Percentiles rank a stretch among this genome's conserved stretches.
Evolutionary conservation across 2,329 filamentous ascomycete species (phyloP).

Genomic region (Neonectria coccinea): DNA sequence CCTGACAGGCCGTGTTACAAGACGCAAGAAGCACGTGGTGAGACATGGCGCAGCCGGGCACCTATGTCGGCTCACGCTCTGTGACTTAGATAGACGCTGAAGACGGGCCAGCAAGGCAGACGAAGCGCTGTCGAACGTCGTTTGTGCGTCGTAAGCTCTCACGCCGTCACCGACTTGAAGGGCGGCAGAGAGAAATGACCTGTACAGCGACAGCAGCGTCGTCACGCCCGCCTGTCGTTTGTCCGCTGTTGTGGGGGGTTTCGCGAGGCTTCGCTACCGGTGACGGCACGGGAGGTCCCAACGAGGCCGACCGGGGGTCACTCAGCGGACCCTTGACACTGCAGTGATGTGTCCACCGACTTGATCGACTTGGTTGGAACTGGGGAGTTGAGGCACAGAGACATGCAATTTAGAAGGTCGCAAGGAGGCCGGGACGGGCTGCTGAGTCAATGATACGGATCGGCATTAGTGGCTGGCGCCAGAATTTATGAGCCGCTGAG

Average conservation of each 20-base stretch:
- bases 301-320: slow-evolving; percentile 11
- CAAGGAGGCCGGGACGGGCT: neutral
- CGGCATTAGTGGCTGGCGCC: slow-evolving; percentile 14
- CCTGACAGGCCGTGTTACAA: slow-evolving; percentile 7
- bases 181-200: neutral
- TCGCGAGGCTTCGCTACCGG: neutral
- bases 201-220: neutral
- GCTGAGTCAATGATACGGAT: neutral
- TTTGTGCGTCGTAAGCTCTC: neutral
- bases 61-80: slow-evolving; percentile 1
- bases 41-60: slow-evolving; percentile 19
- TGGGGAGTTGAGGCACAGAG: slow-evolving; percentile 4
- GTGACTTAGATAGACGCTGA: neutral
- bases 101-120: neutral
- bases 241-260: slow-evolving; percentile 5
- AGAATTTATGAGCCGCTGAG: neutral
- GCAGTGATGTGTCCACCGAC: neutral
- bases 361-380: neutral
- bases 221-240: neutral
- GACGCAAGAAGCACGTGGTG: slow-evolving; percentile 5
- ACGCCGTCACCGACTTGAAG: neutral
- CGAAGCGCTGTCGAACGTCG: neutral
- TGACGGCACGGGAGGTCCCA: slow-evolving; percentile 5
- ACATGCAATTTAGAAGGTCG: slow-evolving; percentile 5
- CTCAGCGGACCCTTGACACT: slow-evolving; percentile 7